Conservation (phyloP, 1,284 basidiomycete genomes). For the Coniferiporia sulphurascens region DNA sequence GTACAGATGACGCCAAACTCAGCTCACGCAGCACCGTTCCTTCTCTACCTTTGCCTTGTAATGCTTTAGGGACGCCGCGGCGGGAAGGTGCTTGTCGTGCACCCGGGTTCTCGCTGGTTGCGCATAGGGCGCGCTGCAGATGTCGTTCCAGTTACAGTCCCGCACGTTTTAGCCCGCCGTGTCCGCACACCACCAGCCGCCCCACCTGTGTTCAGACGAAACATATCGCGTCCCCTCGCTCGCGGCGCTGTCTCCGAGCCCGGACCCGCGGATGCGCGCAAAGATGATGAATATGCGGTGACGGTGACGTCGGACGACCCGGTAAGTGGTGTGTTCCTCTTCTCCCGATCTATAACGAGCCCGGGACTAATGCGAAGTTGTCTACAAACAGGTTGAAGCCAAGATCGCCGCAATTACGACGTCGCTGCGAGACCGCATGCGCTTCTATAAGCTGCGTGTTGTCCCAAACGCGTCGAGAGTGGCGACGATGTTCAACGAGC, state of each 20-base stretch:
- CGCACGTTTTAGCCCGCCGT: constrained; percentile 71
- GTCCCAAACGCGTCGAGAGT: constrained; percentile 71
- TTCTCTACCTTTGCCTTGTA: background rate
- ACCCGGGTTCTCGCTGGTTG: constrained; percentile 86
- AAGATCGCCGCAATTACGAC: constrained; percentile 69
- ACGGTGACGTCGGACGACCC: constrained; percentile 50
- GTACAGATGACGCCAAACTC: constrained; percentile 14
- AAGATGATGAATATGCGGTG: constrained; percentile 44
- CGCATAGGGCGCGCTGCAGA: constrained; percentile 92
- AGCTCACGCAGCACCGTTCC: constrained; percentile 20
- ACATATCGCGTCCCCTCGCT: constrained; percentile 48
- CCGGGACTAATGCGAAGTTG: background rate
- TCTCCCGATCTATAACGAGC: background rate
- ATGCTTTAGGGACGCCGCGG: constrained; percentile 49
- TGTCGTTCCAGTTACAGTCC: constrained; percentile 68
- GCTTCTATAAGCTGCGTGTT: constrained; percentile 82
- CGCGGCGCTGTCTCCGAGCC: constrained; percentile 23
- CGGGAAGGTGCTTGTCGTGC: constrained; percentile 82
- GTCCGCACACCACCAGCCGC: constrained; percentile 45
- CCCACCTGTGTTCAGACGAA: constrained; percentile 39
- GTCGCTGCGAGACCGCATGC: constrained; percentile 79
- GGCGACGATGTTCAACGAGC: constrained; percentile 70
- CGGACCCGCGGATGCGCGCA: constrained; percentile 22
- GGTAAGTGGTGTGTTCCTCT: constrained; percentile 35
- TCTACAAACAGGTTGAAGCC: constrained; percentile 51